Percentiles rank a stretch among this genome's conserved stretches.
These are phyloP conservation scores for Metarhizium rileyi DNA, from an alignment of 2,329 filamentous ascomycete species.

Conservation along the genomic window DNA sequence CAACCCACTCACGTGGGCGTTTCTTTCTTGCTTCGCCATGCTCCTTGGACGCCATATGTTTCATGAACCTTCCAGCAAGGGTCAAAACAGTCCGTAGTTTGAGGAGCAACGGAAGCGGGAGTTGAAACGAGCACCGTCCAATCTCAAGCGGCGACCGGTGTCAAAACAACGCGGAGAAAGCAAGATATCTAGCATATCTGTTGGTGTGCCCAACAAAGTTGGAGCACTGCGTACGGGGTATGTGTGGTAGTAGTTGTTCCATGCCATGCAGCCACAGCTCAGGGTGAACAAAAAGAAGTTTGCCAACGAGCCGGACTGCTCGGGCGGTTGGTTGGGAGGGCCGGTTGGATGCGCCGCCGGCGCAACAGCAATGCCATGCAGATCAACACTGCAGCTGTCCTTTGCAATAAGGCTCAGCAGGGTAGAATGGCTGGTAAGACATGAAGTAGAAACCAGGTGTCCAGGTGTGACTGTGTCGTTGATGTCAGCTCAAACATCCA, in stretches of 20 bases:
- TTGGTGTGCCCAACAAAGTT: neutral
- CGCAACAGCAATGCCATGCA: neutral
- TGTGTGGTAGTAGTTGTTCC: neutral
- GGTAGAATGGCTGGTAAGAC: too few relatives aligned
- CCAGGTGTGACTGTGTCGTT: too few relatives aligned
- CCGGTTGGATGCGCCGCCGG: too few relatives aligned
- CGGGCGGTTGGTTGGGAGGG: too few relatives aligned
- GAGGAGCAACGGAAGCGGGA: neutral
- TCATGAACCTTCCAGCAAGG: neutral
- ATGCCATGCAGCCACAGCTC: neutral
- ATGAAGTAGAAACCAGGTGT: too few relatives aligned
- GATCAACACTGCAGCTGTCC: neutral
- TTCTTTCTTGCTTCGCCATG: too few relatives aligned
- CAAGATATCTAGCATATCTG: neutral
- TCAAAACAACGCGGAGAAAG: too few relatives aligned
- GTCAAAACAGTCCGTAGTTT: neutral
- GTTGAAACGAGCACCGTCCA: neutral
- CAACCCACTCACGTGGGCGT: too few relatives aligned
- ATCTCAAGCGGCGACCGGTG: too few relatives aligned
- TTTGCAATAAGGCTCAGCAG: neutral
- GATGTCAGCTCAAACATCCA: too few relatives aligned
- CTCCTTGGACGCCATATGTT: neutral
- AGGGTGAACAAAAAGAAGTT: neutral
- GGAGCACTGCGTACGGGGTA: too few relatives aligned
- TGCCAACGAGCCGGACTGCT: too few relatives aligned